Percentiles rank a stretch among this genome's conserved stretches.
Conservation (phyloP, 2,329 filamentous ascomycete species). For the Neofusicoccum ribis region DNA sequence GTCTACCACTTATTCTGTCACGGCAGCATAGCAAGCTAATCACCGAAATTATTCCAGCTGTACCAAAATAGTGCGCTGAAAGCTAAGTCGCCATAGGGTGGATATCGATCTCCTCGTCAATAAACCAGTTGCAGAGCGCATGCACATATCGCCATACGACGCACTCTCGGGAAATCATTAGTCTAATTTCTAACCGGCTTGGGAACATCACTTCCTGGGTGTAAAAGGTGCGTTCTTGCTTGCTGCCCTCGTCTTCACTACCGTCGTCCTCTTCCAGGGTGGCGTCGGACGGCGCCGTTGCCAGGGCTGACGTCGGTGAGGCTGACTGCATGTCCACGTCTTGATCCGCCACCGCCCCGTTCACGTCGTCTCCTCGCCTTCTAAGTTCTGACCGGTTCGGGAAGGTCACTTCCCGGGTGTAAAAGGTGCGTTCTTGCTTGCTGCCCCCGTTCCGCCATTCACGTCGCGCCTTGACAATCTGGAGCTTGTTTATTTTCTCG, state of each 20-base stretch:
- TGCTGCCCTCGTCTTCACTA: conserved; percentile 35
- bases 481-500: conserved; percentile 57
- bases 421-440: conserved; percentile 65
- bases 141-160: no score
- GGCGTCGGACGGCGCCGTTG: neutral
- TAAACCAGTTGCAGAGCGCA: no score
- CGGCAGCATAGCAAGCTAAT: no score
- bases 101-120: no score
- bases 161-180: no score
- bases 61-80: no score
- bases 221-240: conserved; percentile 67
- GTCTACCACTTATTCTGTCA: no score
- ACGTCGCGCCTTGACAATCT: conserved; percentile 67
- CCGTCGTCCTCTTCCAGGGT: neutral
- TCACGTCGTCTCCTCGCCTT: neutral
- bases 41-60: no score
- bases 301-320: neutral
- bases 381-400: conserved; percentile 16
- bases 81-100: no score
- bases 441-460: conserved; percentile 64
- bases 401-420: conserved; percentile 58
- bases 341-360: neutral
- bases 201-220: conserved; percentile 54
- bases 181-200: neutral
- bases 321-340: conserved; percentile 2